Percentiles rank a stretch among this genome's conserved stretches.
phyloP scores from a whole-genome alignment of 805 yeast species.

The Starmerella geochares region DNA sequence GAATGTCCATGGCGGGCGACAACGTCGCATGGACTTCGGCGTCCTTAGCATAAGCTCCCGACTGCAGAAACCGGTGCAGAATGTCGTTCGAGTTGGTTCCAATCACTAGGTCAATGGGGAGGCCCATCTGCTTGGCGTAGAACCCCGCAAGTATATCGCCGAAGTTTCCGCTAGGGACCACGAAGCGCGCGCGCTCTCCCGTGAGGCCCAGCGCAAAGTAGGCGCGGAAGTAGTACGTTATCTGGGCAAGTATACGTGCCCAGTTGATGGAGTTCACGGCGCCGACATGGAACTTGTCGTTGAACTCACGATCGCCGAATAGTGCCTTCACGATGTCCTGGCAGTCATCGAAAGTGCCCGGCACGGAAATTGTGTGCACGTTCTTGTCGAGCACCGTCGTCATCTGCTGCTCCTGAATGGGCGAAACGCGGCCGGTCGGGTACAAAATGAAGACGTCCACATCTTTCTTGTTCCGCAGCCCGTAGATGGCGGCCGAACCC shows the following conservation, averaged over 20 bases:
- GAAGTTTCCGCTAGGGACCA: conserved; percentile 96
- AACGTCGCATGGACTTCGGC: conserved; percentile 70
- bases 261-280: conserved; percentile 98
- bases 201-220: conserved; percentile 54
- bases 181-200: conserved; percentile 51
- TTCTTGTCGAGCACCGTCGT: conserved; percentile 87
- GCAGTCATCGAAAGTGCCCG: conserved; percentile 96
- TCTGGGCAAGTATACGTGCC: conserved; percentile 97
- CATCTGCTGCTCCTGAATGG: conserved; percentile 97
- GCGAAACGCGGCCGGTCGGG: conserved; percentile 96
- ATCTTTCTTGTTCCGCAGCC: conserved; percentile 91
- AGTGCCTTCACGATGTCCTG: conserved; percentile 91
- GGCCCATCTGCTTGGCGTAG: conserved; percentile 89
- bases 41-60: conserved; percentile 74
- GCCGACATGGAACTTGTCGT: conserved; percentile 82
- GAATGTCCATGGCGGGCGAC: conserved; percentile 98
- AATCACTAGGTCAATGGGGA: conserved; percentile 79
- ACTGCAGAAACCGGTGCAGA: conserved; percentile 78
- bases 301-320: conserved; percentile 82
- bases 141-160: conserved; percentile 97
- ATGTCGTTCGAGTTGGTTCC: conserved; percentile 96
- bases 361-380: conserved; percentile 89
- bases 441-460: conserved; percentile 94
- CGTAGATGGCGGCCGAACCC: conserved; percentile 98
- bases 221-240: conserved; percentile 89